Evolutionary conservation across 192 early-diverging fungal genomes (phyloP).

Genomic region (Ambispora gerdemannii): DNA sequence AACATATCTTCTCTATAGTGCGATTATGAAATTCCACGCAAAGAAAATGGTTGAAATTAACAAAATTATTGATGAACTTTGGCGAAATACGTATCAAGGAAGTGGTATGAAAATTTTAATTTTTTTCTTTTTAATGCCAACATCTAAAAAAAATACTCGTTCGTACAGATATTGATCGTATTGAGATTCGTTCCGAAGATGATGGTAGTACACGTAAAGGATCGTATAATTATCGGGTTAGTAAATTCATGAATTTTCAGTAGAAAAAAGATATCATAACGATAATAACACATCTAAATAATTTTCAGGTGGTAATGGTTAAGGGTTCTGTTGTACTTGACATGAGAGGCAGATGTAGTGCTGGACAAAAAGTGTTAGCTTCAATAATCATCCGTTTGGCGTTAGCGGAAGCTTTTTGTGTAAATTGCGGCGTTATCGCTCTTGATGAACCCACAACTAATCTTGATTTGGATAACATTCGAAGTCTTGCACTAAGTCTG

Average conservation of each 20-base stretch:
- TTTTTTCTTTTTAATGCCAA: not conserved
- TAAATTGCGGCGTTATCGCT: conserved; percentile 89
- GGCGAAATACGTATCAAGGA: conserved; percentile 95
- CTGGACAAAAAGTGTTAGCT: conserved; percentile 95
- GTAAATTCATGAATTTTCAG: conserved; percentile 23
- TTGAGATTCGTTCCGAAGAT: conserved; percentile 90
- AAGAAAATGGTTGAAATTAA: conserved; percentile 98
- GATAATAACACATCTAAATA: no score
- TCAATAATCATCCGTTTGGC: conserved; percentile 95
- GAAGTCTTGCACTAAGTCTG: conserved; percentile 78
- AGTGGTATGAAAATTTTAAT: conserved; percentile 48
- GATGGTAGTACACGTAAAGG: conserved; percentile 67
- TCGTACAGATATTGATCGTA: conserved; percentile 85
- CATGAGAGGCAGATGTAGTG: conserved; percentile 93
- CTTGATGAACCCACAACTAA: conserved; percentile 99
- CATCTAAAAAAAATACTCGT: not conserved
- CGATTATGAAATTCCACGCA: conserved; percentile 89
- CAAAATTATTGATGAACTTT: conserved; percentile 92
- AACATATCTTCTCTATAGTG: no score
- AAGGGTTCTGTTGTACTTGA: conserved; percentile 81
- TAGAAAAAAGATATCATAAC: not conserved
- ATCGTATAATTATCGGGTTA: conserved; percentile 83
- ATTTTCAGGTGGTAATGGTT: conserved; percentile 82
- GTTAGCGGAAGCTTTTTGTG: conserved; percentile 90
- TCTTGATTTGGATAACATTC: conserved; percentile 84